A percentile compares a stretch with the other conserved stretches of the same genome.
These are phyloP conservation scores for Kazachstania psychrophila DNA, from an alignment of 805 yeast genomes.

Conservation along the genomic window DNA sequence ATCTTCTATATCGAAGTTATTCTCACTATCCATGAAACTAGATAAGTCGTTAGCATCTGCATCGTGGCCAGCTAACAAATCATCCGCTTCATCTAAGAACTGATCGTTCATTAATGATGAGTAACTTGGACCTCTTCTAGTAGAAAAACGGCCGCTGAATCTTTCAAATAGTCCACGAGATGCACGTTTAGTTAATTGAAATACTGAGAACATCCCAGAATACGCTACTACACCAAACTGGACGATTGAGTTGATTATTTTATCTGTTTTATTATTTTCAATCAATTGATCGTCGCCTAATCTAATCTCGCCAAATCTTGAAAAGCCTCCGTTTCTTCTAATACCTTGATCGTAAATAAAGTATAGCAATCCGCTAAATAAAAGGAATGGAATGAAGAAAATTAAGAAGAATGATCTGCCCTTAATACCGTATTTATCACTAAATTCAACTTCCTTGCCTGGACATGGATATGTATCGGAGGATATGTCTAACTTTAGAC, in stretches of 20 bases:
- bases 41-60: conserved; percentile 44
- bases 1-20: conserved; percentile 31
- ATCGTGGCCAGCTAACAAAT: conserved; percentile 32
- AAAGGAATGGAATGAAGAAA: conserved; percentile 45
- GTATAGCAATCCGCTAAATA: conserved; percentile 48
- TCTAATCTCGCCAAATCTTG: conserved; percentile 76
- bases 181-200: conserved; percentile 14
- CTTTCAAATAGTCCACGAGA: conserved; percentile 8
- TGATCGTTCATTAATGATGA: conserved; percentile 27
- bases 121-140: conserved; percentile 28
- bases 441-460: conserved; percentile 64
- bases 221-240: conserved; percentile 44
- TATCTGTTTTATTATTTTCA: conserved; percentile 55
- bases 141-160: conserved; percentile 20
- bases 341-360: conserved; percentile 76
- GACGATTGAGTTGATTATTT: conserved; percentile 49
- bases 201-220: conserved; percentile 31
- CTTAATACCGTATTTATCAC: conserved; percentile 42
- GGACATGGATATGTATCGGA: conserved; percentile 72
- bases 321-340: conserved; percentile 66
- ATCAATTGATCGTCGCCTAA: conserved; percentile 57
- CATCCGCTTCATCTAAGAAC: conserved; percentile 31
- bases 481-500: conserved; percentile 53
- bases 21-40: conserved; percentile 32
- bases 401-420: conserved; percentile 47